Base-by-base conservation (phyloP, 768 basidiomycete genomes). In the Daedaleopsis nitida region DNA sequence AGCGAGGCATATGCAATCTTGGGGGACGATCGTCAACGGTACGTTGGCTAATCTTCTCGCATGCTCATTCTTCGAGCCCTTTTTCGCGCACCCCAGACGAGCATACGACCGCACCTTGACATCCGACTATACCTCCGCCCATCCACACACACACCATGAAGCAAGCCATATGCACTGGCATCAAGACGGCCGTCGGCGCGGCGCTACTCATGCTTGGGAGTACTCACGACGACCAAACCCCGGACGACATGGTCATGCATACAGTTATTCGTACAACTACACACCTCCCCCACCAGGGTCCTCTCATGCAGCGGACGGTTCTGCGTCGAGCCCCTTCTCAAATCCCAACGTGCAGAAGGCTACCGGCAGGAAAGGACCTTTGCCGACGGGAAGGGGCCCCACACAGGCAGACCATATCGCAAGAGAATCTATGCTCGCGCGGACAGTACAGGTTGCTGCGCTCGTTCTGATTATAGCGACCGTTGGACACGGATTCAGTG, bases 1-100 rank as follows among this genome's bases (percentile, higher is more conserved):
- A 82, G 79, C 63, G 82, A 81, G 52, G 81, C 81, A 2, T 83
- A 81, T 48, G 69, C 76, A 1, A 62, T 81, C 19, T 70, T 83
- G 9, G 76, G 78, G 8, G 76, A 83, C 51, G 80, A 81, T 55
- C 70, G 81, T 49, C 76, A 77, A 66, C 74, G 80, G 81, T 79
- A 52, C 45, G 75, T 55, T 34, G 4, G 32, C 5, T 6, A 37
- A 5, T 19, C 35, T 11, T 39, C 21, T 24, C 39, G 0, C 17
- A 11, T 45, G 1, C 19, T 27, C 13, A 24, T 0, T 9, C 9
- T 42, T 14, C 45, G 14, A 24, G 13, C 51, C 35, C 27, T 7
- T 7, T 32, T 17, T 16, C 1, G 17, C 32, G 21, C 16, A 13
- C 23, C 23, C 4, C 38, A 77, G 76, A 63, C 66, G 75, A 59